These are phyloP conservation scores for Dioscorea alata DNA, from an alignment of 106 monocot species.

Conservation along the genomic window DNA sequence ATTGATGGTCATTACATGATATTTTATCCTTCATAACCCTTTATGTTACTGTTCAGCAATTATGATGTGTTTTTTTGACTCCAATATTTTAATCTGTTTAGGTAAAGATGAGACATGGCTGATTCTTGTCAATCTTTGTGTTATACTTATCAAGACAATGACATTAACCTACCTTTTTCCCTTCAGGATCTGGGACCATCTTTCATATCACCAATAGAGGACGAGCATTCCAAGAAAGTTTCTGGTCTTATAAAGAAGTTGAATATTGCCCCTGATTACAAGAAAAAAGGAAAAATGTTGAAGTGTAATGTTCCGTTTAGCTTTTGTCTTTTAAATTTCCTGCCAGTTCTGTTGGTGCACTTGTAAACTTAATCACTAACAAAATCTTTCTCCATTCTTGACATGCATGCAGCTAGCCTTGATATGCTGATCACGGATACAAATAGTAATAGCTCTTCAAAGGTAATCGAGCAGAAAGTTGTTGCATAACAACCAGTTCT, in stretches of 20 bases:
- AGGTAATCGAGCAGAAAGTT: slow-evolving; percentile 21
- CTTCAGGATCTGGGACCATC: slow-evolving; percentile 32
- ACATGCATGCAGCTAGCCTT: slow-evolving; percentile 50
- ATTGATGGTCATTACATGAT: too few relatives aligned
- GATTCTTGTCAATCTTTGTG: neutral
- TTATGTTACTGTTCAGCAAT: neutral
- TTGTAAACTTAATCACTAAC: neutral
- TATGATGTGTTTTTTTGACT: neutral
- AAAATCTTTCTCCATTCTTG: neutral
- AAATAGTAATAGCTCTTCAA: slow-evolving; percentile 56
- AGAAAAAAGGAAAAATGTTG: slow-evolving; percentile 46
- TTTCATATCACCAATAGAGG: slow-evolving; percentile 45
- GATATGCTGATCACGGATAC: slow-evolving; percentile 33
- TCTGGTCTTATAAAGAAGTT: slow-evolving; percentile 92
- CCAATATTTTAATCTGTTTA: neutral
- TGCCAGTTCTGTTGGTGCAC: neutral
- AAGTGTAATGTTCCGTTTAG: slow-evolving; percentile 34
- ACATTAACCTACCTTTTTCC: neutral
- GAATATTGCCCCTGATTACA: slow-evolving; percentile 56
- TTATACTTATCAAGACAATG: neutral
- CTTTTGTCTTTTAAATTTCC: neutral
- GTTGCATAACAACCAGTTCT: neutral
- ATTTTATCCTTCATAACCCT: too few relatives aligned
- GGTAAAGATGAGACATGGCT: neutral
- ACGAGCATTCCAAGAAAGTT: slow-evolving; percentile 68